These are phyloP conservation scores for Pulchroboletus neoregius DNA, from an alignment of 1,284 basidiomycete species.

Conservation along the genomic window DNA sequence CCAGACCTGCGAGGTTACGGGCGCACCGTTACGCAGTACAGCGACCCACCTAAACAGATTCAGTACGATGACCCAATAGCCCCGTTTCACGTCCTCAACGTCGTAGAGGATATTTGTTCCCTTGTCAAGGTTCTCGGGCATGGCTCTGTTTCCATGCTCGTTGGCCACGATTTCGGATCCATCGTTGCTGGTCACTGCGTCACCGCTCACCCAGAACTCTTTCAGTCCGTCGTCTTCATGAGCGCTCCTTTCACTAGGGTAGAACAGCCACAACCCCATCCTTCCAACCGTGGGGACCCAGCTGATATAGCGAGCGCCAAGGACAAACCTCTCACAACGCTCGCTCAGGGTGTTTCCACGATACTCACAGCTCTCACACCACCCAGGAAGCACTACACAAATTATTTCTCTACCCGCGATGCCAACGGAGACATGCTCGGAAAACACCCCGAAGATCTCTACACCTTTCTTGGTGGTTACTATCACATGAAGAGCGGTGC, in stretches of 20 bases:
- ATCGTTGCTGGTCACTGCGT: slow-evolving; percentile 48
- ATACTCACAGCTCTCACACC: slow-evolving; percentile 42
- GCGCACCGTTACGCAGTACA: slow-evolving; percentile 29
- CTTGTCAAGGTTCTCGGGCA: slow-evolving; percentile 52
- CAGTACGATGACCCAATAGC: slow-evolving; percentile 46
- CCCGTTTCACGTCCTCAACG: slow-evolving; percentile 48
- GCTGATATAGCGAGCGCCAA: slow-evolving; percentile 3
- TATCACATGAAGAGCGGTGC: slow-evolving; percentile 60
- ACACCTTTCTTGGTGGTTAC: slow-evolving; percentile 51
- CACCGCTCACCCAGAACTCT: slow-evolving; percentile 53
- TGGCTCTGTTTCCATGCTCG: slow-evolving; percentile 41
- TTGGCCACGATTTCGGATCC: slow-evolving; percentile 63
- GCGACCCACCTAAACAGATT: slow-evolving; percentile 22
- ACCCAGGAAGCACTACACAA: slow-evolving; percentile 56
- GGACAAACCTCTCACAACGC: slow-evolving; percentile 8
- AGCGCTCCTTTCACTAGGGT: slow-evolving; percentile 51
- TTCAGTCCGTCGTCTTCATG: slow-evolving; percentile 54
- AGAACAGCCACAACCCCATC: slow-evolving; percentile 4
- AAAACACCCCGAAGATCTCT: slow-evolving; percentile 41
- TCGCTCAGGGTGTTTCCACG: slow-evolving; percentile 17
- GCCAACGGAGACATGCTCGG: slow-evolving; percentile 47
- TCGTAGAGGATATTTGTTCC: slow-evolving; percentile 48
- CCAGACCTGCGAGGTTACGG: slow-evolving; percentile 53
- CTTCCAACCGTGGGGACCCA: neutral
- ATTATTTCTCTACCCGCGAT: slow-evolving; percentile 45